These are phyloP conservation scores for Globisporangium rhizosaccharum DNA, from an alignment of 352 stramenopile genomes.

Conservation along the genomic window DNA sequence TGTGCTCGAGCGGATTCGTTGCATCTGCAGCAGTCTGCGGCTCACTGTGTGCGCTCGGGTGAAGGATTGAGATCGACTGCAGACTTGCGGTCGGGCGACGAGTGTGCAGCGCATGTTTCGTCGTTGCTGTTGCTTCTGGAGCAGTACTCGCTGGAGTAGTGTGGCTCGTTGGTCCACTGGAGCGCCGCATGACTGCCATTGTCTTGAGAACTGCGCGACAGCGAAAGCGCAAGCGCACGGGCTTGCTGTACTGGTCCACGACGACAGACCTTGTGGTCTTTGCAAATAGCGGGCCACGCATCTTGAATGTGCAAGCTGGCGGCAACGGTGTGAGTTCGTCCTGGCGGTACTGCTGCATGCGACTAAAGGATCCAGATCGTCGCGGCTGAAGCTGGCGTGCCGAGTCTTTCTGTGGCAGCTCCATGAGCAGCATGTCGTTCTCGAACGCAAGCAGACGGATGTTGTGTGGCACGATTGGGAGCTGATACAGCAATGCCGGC, in stretches of 20 bases:
- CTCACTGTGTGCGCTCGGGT: neutral
- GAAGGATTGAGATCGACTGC: slow-evolving; percentile 10
- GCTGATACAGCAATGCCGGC: slow-evolving; percentile 27
- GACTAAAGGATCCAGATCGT: neutral
- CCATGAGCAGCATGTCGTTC: slow-evolving; percentile 28
- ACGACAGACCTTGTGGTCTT: slow-evolving; percentile 9
- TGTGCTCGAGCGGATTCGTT: neutral
- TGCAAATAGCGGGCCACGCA: neutral
- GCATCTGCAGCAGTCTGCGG: neutral
- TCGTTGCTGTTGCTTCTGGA: neutral
- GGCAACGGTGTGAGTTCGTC: neutral
- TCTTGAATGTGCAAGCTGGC: neutral
- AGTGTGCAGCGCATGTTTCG: slow-evolving; percentile 4
- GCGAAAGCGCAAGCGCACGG: slow-evolving; percentile 16
- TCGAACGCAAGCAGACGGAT: slow-evolving; percentile 13
- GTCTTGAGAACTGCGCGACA: slow-evolving; percentile 8
- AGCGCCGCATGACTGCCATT: neutral
- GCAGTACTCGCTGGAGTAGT: neutral
- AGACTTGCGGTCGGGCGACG: slow-evolving; percentile 8
- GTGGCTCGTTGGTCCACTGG: neutral
- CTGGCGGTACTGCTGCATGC: slow-evolving; percentile 3
- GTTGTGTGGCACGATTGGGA: slow-evolving; percentile 11
- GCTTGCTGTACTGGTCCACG: slow-evolving; percentile 15
- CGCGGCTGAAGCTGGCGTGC: neutral
- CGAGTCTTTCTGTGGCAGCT: slow-evolving; percentile 5